Evolutionary conservation across 192 early-diverging fungal species (phyloP).

Genomic region (Rhizoclosmatium globosum): DNA sequence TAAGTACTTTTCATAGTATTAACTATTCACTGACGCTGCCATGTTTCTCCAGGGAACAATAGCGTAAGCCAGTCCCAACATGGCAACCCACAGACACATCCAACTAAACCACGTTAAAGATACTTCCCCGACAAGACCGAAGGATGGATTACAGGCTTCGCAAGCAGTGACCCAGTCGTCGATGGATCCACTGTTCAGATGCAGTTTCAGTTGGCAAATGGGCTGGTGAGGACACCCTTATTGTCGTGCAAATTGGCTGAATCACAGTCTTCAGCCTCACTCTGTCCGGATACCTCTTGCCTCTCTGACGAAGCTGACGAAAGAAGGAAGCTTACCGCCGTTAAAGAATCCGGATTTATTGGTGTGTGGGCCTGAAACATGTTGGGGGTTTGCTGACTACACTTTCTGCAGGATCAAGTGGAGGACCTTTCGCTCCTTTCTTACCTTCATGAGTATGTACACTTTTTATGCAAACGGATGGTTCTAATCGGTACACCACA

Average conservation of each 20-base stretch:
- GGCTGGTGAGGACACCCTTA: not conserved
- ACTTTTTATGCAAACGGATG: not conserved
- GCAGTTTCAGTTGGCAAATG: not conserved
- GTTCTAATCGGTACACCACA: not conserved
- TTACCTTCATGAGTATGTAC: slow-evolving; percentile 39
- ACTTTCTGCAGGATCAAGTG: slow-evolving; percentile 22
- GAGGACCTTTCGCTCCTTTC: slow-evolving; percentile 40
- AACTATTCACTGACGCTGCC: too few species aligned
- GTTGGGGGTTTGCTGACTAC: slow-evolving; percentile 48
- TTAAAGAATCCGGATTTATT: slow-evolving; percentile 83
- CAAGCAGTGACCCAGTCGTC: not conserved
- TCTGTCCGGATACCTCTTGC: slow-evolving; percentile 72
- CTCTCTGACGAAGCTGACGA: too few species aligned
- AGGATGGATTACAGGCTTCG: slow-evolving; percentile 79
- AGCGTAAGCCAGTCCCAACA: not conserved
- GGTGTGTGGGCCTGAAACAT: slow-evolving; percentile 7
- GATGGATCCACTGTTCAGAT: not conserved
- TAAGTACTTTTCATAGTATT: too few species aligned
- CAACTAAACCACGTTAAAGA: not conserved
- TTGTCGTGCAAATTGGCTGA: not conserved
- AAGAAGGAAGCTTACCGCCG: slow-evolving; percentile 75
- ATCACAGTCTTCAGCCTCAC: slow-evolving; percentile 56
- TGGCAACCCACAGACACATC: not conserved
- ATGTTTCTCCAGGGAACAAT: not conserved
- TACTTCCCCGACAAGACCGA: slow-evolving; percentile 80